Evolutionary conservation across 140 eudicot genomes (phyloP).

Genomic region (Bidens hawaiensis): DNA sequence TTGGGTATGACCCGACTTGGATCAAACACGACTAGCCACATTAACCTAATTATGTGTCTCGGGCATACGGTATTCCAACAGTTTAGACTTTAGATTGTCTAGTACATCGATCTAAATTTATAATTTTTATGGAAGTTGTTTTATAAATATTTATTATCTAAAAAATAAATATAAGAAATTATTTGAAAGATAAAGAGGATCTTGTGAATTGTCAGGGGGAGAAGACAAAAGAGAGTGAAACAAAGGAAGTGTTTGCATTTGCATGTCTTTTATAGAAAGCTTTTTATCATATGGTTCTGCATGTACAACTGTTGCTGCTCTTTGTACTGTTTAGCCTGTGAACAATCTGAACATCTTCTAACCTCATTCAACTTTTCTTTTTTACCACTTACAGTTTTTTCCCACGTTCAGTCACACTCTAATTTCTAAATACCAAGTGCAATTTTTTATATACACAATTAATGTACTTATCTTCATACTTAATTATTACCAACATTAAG

Average conservation of each 20-base stretch:
- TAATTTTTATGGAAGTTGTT: not conserved
- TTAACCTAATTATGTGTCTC: no score
- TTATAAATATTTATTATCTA: not conserved
- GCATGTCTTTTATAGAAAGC: slow-evolving; percentile 39
- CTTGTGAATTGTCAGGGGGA: slow-evolving; percentile 44
- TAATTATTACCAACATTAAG: no score
- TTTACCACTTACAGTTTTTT: slow-evolving; percentile 12
- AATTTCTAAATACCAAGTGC: no score
- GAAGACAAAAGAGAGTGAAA: slow-evolving; percentile 45
- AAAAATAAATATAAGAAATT: not conserved
- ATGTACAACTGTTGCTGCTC: slow-evolving; percentile 28
- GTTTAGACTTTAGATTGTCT: no score
- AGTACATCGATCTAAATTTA: no score
- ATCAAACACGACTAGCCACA: no score
- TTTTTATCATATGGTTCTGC: slow-evolving; percentile 22
- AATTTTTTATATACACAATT: no score
- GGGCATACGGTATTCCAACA: no score
- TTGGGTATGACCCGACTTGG: no score
- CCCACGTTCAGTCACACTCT: not conserved
- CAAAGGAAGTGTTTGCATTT: slow-evolving; percentile 41
- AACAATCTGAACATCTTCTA: slow-evolving; percentile 22
- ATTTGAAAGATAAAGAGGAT: slow-evolving; percentile 14
- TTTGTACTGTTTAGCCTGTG: slow-evolving; percentile 35
- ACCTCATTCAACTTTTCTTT: slow-evolving; percentile 17
- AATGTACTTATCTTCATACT: no score